These are phyloP conservation scores for Suillus clintonianus DNA, from an alignment of 768 basidiomycete genomes.

Conservation along the genomic window DNA sequence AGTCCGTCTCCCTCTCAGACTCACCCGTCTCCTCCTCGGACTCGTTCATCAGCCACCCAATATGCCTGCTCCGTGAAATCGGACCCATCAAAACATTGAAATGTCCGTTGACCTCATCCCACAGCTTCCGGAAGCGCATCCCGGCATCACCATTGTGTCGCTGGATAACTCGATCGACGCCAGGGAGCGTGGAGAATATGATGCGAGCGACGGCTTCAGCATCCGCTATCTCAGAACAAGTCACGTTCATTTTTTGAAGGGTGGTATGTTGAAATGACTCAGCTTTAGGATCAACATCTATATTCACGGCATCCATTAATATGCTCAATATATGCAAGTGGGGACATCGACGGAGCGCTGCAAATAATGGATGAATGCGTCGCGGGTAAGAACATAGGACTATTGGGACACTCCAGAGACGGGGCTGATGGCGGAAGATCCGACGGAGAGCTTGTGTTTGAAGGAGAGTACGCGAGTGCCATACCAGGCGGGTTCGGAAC, in stretches of 20 bases:
- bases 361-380: too few relatives aligned
- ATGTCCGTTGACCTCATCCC: too few relatives aligned
- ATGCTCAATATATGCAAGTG: not conserved
- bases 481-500: slow-evolving; percentile 42
- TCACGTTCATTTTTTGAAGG: not conserved
- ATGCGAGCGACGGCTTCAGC: not conserved
- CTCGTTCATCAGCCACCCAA: too few relatives aligned
- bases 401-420: slow-evolving; percentile 65
- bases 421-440: too few relatives aligned
- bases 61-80: too few relatives aligned
- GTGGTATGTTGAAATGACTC: not conserved
- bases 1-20: too few relatives aligned
- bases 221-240: not conserved
- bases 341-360: too few relatives aligned
- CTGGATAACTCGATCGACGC: not conserved
- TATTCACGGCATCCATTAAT: not conserved
- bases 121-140: too few relatives aligned
- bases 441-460: slow-evolving; percentile 46
- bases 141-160: too few relatives aligned
- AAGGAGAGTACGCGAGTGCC: slow-evolving; percentile 47
- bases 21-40: too few relatives aligned
- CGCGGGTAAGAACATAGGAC: slow-evolving; percentile 49
- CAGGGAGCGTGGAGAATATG: not conserved
- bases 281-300: not conserved
- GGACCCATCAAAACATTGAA: too few relatives aligned